phyloP scores from a whole-genome alignment of 495 filamentous ascomycete species.

The Pyronema domesticum region DNA sequence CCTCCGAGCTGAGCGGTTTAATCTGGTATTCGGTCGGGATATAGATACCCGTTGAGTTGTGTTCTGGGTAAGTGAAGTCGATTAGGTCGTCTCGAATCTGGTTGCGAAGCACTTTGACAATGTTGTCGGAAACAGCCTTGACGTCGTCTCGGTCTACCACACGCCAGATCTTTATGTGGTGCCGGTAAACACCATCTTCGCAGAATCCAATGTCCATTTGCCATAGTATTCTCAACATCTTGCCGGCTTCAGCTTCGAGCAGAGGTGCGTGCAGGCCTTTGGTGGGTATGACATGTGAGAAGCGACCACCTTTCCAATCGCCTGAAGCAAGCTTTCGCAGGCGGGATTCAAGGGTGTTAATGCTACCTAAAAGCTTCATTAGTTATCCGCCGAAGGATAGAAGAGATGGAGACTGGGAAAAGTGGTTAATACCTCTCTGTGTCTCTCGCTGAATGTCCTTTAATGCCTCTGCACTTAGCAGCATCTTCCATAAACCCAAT shows the following conservation, averaged over 20 bases:
- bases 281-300: not conserved
- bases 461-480: constrained; percentile 26
- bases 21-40: constrained; percentile 6
- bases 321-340: constrained; percentile 25
- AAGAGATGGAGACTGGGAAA: not conserved
- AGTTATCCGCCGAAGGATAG: not conserved
- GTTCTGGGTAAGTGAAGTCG: not conserved
- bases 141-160: not conserved
- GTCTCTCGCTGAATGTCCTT: constrained; percentile 13
- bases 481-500: constrained; percentile 29
- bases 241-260: not conserved
- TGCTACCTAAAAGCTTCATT: constrained; percentile 3
- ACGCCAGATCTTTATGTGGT: not conserved
- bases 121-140: not conserved
- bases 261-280: not conserved
- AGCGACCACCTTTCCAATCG: constrained; percentile 11
- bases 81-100: not conserved
- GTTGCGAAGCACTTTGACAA: not conserved
- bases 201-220: constrained; percentile 27
- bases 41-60: not conserved
- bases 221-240: constrained; percentile 23
- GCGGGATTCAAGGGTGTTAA: constrained; percentile 11
- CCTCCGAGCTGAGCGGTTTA: not conserved
- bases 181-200: constrained; percentile 2
- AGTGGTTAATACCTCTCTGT: not conserved